Evolutionary conservation across 2,329 filamentous ascomycete species (phyloP).

Genomic region (Venturia carpophila): DNA sequence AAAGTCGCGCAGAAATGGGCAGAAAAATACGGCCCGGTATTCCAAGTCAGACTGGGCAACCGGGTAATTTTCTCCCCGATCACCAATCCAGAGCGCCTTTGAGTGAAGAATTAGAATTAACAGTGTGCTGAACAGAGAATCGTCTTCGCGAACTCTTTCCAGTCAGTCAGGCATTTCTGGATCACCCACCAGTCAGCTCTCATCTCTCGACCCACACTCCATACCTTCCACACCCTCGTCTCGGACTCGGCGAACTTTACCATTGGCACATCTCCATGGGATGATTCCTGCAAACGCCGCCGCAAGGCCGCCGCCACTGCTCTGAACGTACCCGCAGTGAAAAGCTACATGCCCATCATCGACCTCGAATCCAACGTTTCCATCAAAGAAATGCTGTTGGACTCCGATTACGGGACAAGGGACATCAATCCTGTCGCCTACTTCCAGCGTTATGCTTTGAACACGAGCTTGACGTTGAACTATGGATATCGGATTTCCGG

Average conservation of each 20-base stretch:
- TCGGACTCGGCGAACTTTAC: constrained; percentile 47
- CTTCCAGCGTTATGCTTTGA: constrained; percentile 47
- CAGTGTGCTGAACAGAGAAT: constrained; percentile 45
- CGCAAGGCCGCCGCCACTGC: constrained; percentile 45
- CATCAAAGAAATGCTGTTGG: constrained; percentile 39
- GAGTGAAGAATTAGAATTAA: neutral
- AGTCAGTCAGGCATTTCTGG: constrained; percentile 66
- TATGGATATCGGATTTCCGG: constrained; percentile 50
- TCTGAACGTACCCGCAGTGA: constrained; percentile 40
- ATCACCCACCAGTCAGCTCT: constrained; percentile 70
- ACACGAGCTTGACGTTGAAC: constrained; percentile 47
- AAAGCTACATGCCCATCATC: constrained; percentile 46
- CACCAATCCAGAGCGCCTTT: neutral
- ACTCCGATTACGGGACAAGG: constrained; percentile 61
- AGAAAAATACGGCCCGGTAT: constrained; percentile 40
- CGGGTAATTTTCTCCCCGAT: constrained; percentile 33
- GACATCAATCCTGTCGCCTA: constrained; percentile 44
- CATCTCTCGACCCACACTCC: constrained; percentile 68
- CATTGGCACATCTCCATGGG: constrained; percentile 48
- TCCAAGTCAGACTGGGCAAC: constrained; percentile 49
- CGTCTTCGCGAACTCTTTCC: constrained; percentile 71
- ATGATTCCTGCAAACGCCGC: constrained; percentile 47
- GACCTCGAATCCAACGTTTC: constrained; percentile 47
- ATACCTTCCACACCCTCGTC: constrained; percentile 56
- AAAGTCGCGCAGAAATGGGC: constrained; percentile 44